Evolutionary conservation across 1,284 basidiomycete species (phyloP), one percentile per base, ranked within the genome.

Genomic region (Ganoderma lingzhi): DNA sequence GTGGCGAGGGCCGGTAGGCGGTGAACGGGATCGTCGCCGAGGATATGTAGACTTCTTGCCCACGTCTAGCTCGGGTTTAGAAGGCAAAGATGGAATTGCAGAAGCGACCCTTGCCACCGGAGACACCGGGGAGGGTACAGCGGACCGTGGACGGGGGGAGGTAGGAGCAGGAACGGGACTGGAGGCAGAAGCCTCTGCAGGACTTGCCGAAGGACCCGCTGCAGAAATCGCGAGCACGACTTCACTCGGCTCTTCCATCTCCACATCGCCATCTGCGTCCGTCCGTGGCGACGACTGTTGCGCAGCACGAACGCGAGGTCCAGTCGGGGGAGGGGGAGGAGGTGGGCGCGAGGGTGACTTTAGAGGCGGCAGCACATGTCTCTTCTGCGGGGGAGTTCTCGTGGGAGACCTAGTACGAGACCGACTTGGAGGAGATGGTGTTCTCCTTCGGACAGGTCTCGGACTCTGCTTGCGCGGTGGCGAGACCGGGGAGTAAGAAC

Each of bases 231-330:
- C 63, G n/a, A 56, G 48, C 17, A 6, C 42, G 56, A 39, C n/a
- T n/a, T 28, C 62, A 48, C 59, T 17, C 10, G 62, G 41, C 8
- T 70, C 71, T n/a, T 68, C 67, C 74, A 74, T 74, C 39, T 67
- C 69, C 51, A 78, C 68, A 41, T 77, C 75, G 8, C 71, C 74
- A 58, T 77, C 74, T 5, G 44, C 67, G 19, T 74, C 74, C 0
- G 55, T 35, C 51, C 44, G 41, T 15, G 62, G 9, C 0, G 23
- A 41, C 23, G 17, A 41, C 19, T 51, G 64, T 14, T 51, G 69
- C 28, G 28, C 28, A 37, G 65, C 45, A 8, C 53, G 51, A 37
- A 66, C 55, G 2, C 62, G 51, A 17, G 68, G 70, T 30, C 64
- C 66, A 10, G 64, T 64, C 6, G 68, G 72, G 15, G 65, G 70